phyloP scores from a whole-genome alignment of 176 grass and related monocot species.

The Bolboschoenus planiculmis region DNA sequence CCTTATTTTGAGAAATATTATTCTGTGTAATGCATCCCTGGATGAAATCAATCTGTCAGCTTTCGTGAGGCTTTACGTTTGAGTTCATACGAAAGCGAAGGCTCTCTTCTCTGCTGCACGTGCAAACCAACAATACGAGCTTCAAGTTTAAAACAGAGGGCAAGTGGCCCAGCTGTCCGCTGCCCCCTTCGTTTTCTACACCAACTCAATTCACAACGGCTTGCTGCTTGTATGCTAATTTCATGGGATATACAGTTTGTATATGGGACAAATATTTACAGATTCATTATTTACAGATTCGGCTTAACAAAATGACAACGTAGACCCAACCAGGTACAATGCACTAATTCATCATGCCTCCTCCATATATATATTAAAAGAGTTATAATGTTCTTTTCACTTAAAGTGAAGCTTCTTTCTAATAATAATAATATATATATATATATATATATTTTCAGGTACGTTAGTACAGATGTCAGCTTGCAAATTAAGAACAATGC shows the following conservation, averaged over 20 bases:
- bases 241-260: too few relatives aligned
- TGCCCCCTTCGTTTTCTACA: too few relatives aligned
- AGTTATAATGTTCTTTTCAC: not conserved
- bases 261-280: not conserved
- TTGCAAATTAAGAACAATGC: not conserved
- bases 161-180: not conserved
- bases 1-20: too few relatives aligned
- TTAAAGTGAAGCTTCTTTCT: not conserved
- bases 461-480: not conserved
- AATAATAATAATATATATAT: too few relatives aligned
- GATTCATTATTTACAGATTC: not conserved
- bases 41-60: not conserved
- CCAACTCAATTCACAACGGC: too few relatives aligned
- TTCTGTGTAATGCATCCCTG: too few relatives aligned
- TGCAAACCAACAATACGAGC: constrained; percentile 5
- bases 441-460: not conserved
- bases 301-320: not conserved
- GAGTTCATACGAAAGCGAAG: constrained; percentile 1
- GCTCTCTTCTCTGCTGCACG: not conserved
- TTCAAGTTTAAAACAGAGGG: too few relatives aligned
- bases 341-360: too few relatives aligned
- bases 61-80: constrained; percentile 18
- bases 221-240: not conserved
- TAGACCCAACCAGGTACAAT: not conserved
- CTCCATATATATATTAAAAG: too few relatives aligned